These are phyloP conservation scores for Penicillium cataractarum DNA, from an alignment of 495 filamentous ascomycete species.

Conservation along the genomic window DNA sequence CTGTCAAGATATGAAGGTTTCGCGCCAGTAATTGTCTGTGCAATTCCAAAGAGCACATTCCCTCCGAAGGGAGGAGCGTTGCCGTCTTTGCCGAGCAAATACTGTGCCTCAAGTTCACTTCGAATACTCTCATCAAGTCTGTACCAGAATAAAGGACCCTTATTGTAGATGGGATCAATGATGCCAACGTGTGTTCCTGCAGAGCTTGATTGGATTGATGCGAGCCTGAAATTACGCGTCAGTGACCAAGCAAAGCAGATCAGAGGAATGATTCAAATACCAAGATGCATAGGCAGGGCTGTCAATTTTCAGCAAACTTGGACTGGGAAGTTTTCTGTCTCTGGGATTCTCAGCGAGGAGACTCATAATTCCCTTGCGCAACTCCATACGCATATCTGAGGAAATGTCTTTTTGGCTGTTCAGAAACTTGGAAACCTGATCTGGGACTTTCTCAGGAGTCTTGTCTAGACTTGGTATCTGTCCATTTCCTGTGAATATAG, in stretches of 20 bases:
- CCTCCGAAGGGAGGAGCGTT: conserved; percentile 15
- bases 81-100: conserved; percentile 15
- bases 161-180: conserved; percentile 29
- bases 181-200: conserved; percentile 14
- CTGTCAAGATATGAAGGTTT: conserved; percentile 29
- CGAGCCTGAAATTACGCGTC: conserved; percentile 2
- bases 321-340: conserved; percentile 16
- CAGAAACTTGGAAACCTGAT: conserved; percentile 10
- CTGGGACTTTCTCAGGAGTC: background rate
- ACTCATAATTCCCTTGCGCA: conserved; percentile 15
- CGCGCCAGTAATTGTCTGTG: conserved; percentile 24
- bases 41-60: conserved; percentile 26
- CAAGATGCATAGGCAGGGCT: conserved; percentile 22
- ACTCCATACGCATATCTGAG: conserved; percentile 11
- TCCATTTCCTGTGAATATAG: conserved; percentile 20
- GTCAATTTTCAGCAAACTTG: conserved; percentile 20
- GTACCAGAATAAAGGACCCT: conserved; percentile 30
- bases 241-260: background rate
- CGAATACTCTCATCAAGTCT: conserved; percentile 22
- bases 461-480: conserved; percentile 8
- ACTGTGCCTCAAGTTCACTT: conserved; percentile 23
- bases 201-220: conserved; percentile 12
- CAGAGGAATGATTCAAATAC: conserved; percentile 2
- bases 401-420: conserved; percentile 12
- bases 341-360: conserved; percentile 23